phyloP scores from a whole-genome alignment of 352 stramenopile genomes.

The Phytopythium boreale region DNA sequence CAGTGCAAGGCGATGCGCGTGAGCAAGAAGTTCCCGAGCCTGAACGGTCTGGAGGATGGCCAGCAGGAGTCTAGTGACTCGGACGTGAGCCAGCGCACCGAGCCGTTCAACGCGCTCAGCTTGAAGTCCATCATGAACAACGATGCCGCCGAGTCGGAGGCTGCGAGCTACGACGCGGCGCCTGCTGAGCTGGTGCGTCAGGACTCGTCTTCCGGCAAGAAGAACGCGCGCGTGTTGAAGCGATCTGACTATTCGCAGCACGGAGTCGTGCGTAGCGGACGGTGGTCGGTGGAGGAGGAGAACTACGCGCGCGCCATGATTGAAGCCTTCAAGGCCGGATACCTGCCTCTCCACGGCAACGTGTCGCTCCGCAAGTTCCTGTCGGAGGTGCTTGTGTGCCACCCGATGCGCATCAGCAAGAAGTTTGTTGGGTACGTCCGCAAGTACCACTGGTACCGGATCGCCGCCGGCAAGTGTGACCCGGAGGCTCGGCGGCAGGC shows the following conservation, averaged over 20 bases:
- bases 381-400: constrained; percentile 83
- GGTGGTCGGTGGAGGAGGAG: constrained; percentile 72
- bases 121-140: constrained; percentile 79
- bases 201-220: constrained; percentile 26
- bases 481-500: constrained; percentile 39
- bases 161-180: constrained; percentile 5
- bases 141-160: constrained; percentile 24
- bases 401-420: constrained; percentile 91
- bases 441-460: constrained; percentile 87
- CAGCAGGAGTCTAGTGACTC: constrained; percentile 12
- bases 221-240: constrained; percentile 54
- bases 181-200: constrained; percentile 21
- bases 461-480: constrained; percentile 59
- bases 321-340: constrained; percentile 69
- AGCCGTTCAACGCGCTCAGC: constrained; percentile 61
- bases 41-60: constrained; percentile 15
- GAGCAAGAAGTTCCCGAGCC: constrained; percentile 61
- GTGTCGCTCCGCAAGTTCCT: constrained; percentile 86
- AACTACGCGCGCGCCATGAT: constrained; percentile 84
- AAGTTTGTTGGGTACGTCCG: constrained; percentile 89
- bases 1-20: constrained; percentile 69
- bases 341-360: constrained; percentile 73
- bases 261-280: constrained; percentile 60
- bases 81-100: constrained; percentile 11
- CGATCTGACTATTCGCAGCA: constrained; percentile 80